Conservation (phyloP, 306 rosid genomes). For the Vigna unguiculata region DNA sequence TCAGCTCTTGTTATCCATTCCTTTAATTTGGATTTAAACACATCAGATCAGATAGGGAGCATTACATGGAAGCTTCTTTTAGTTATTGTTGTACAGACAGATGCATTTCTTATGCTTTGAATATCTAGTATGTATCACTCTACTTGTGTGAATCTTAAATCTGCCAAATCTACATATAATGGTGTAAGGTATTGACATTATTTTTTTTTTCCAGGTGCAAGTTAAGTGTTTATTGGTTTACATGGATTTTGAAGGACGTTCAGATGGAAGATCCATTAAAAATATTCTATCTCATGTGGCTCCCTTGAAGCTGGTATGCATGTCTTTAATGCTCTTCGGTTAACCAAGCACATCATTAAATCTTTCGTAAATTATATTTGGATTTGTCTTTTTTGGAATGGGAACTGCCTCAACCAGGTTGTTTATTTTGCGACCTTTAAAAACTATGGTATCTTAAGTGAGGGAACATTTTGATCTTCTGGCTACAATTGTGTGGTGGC, state of each 20-base stretch:
- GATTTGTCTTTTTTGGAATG: constrained; percentile 19
- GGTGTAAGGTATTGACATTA: constrained; percentile 23
- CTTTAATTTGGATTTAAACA: constrained; percentile 36
- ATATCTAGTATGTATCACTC: constrained; percentile 13
- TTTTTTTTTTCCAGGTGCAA: constrained; percentile 70
- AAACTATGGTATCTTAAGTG: constrained; percentile 20
- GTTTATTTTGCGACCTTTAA: constrained; percentile 29
- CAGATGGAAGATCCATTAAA: constrained; percentile 94
- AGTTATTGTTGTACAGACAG: constrained; percentile 4
- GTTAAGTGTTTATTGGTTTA: constrained; percentile 78
- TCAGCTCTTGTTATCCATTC: not conserved
- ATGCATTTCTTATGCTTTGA: constrained; percentile 15
- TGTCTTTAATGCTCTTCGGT: constrained; percentile 27
- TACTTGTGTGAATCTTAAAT: constrained; percentile 38
- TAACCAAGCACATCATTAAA: constrained; percentile 33
- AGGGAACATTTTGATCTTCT: not conserved
- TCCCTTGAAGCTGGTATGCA: constrained; percentile 88
- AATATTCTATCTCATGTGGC: constrained; percentile 95
- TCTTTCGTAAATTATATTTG: not conserved
- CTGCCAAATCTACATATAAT: constrained; percentile 24
- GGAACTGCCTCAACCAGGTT: not conserved
- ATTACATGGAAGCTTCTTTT: constrained; percentile 11
- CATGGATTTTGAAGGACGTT: constrained; percentile 98
- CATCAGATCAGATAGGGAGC: constrained; percentile 3
- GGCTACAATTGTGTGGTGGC: not conserved